Percentiles rank a stretch among this genome's conserved stretches.
These are phyloP conservation scores for Colletotrichum lupini DNA, from an alignment of 2,329 filamentous ascomycete species.

Conservation along the genomic window DNA sequence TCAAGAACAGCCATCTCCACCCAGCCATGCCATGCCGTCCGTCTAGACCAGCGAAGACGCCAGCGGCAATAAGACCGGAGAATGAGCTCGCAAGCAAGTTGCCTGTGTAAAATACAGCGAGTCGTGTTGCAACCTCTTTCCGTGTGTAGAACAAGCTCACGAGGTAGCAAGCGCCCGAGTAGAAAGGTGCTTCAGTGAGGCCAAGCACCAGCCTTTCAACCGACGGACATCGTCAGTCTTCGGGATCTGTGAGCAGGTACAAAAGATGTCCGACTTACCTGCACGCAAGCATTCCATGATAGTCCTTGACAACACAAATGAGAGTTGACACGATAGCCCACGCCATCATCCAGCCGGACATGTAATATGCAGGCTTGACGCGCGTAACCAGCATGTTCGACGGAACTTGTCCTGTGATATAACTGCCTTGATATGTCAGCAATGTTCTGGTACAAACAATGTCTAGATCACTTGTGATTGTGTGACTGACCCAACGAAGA, in stretches of 20 bases:
- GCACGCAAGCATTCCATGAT: constrained; percentile 48
- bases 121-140: constrained; percentile 55
- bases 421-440: neutral
- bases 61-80: constrained; percentile 55
- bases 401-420: constrained; percentile 21
- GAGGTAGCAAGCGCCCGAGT: constrained; percentile 49
- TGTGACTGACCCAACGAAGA: constrained; percentile 42
- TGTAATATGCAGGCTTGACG: constrained; percentile 22
- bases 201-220: no score
- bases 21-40: constrained; percentile 40
- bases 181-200: constrained; percentile 38
- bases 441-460: no score
- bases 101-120: constrained; percentile 57
- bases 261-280: constrained; percentile 48
- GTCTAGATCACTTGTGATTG: no score
- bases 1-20: constrained; percentile 42
- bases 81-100: constrained; percentile 50
- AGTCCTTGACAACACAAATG: constrained; percentile 53
- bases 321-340: constrained; percentile 54
- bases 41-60: constrained; percentile 47
- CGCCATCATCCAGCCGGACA: constrained; percentile 35
- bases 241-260: constrained; percentile 45
- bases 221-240: no score
- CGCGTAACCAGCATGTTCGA: constrained; percentile 24
- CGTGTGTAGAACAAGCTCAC: constrained; percentile 66